phyloP scores from a whole-genome alignment of 805 yeast genomes.

The Lipomyces chichibuensis region DNA sequence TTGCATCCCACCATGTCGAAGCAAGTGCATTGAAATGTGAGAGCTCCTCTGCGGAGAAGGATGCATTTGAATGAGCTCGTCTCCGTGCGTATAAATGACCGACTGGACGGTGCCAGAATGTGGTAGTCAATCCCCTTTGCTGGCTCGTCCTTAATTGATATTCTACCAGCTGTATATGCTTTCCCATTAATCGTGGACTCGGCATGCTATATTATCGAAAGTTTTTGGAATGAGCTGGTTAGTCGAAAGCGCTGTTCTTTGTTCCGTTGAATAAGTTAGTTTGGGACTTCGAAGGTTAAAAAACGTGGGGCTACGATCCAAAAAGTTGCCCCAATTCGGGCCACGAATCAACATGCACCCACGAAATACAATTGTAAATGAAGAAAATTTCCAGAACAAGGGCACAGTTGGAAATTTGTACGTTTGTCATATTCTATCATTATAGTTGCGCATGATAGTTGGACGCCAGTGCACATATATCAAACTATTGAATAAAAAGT shows the following conservation, averaged over 20 bases:
- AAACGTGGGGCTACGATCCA: no score
- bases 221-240: background rate
- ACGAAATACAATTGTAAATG: no score
- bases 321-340: no score
- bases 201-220: background rate
- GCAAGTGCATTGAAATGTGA: slow-evolving; percentile 86
- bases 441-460: no score
- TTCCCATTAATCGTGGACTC: background rate
- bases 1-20: slow-evolving; percentile 96
- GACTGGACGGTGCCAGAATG: background rate
- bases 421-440: no score
- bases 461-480: no score
- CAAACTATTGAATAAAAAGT: no score
- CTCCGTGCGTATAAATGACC: background rate
- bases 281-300: no score
- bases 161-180: background rate
- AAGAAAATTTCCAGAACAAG: no score
- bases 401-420: no score
- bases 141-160: background rate
- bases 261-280: no score
- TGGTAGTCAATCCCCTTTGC: background rate
- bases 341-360: no score
- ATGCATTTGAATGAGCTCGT: slow-evolving; percentile 8
- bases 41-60: slow-evolving; percentile 56
- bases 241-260: background rate